These are phyloP conservation scores for Aspergillus niger DNA, from an alignment of 2,329 filamentous ascomycete species.

Conservation along the genomic window DNA sequence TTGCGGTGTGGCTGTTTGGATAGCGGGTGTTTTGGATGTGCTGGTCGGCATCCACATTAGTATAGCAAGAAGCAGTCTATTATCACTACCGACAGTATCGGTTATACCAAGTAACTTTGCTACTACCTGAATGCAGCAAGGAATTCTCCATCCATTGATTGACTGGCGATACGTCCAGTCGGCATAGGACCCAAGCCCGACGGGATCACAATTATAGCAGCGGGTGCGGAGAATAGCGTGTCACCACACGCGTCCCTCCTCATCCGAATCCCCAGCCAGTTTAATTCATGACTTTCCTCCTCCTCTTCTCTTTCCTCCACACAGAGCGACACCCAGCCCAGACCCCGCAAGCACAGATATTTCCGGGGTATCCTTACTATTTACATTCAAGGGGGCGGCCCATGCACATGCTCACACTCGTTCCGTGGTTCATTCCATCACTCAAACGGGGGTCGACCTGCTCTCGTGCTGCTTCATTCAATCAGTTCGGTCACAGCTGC, in stretches of 20 bases:
- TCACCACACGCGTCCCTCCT: constrained; percentile 28
- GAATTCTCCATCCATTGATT: neutral
- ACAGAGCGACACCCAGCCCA: neutral
- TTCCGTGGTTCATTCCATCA: neutral
- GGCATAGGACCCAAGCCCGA: too few species aligned
- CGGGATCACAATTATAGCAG: neutral
- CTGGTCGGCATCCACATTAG: neutral
- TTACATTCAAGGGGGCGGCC: neutral
- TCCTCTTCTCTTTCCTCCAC: neutral
- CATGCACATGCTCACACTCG: neutral
- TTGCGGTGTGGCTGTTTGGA: neutral
- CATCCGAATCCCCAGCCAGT: neutral
- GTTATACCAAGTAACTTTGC: too few species aligned
- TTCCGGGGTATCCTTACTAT: neutral
- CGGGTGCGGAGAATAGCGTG: constrained; percentile 20
- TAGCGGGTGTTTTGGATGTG: neutral
- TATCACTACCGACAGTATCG: neutral
- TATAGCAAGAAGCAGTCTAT: neutral
- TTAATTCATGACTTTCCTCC: constrained; percentile 7
- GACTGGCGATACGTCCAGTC: neutral
- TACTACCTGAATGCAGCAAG: too few species aligned
- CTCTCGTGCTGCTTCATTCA: neutral
- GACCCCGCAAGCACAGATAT: neutral
- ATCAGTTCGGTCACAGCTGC: neutral
- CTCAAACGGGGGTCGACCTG: neutral